Evolutionary conservation across 1,284 basidiomycete genomes (phyloP), one percentile per base, ranked within the genome.

Genomic region (Cryptococcus hybrid): DNA sequence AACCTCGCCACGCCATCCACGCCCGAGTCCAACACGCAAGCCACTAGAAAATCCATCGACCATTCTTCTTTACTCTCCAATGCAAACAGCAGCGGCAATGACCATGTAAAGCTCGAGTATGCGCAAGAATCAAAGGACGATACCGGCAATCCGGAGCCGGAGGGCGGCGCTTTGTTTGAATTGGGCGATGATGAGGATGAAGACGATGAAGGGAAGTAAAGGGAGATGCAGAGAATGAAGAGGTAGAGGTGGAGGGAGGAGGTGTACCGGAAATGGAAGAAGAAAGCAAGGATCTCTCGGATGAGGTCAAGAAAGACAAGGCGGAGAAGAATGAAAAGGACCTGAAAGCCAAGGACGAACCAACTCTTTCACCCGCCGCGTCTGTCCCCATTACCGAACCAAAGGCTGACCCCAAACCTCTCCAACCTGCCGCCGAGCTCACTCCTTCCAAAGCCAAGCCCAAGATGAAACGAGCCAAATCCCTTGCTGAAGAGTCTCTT

Each of bases 141-240:
- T 18, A 18, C 18, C 9, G 40, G n/a, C 40, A n/a, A 42, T 42
- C 40, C n/a, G 9, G n/a, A 42, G 40, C 9, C n/a, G 3, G 40
- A 42, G 9, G 46, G 34, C 12, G 46, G 46, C 2, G 46, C 15
- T 30, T n/a, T 47, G 1, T 51, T 51, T 12, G 36, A 38, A 13
- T 15, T 51, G 7, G 49, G 49, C 6, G 49, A 51, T 42, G 49
- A 51, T 30, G 49, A 51, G 15, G 49, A 51, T 9, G 49, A 51
- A 12, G 49, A 24, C 34, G 49, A 51, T 9, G 39, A 38, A 6
- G n/a, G 40, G 40, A 11, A n/a, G 40, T 11, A 11, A 11, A 11
- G 36, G 37, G 15, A n/a, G 15, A 51, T 39, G 9, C 50, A 11
- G 50, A 15, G 36, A 54, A 54, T 15, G 52, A 38, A 13, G 39